Percentiles rank a stretch among this genome's conserved stretches.
Conservation (phyloP, 345 rosid genomes). For the Moricandia moricandioides region DNA sequence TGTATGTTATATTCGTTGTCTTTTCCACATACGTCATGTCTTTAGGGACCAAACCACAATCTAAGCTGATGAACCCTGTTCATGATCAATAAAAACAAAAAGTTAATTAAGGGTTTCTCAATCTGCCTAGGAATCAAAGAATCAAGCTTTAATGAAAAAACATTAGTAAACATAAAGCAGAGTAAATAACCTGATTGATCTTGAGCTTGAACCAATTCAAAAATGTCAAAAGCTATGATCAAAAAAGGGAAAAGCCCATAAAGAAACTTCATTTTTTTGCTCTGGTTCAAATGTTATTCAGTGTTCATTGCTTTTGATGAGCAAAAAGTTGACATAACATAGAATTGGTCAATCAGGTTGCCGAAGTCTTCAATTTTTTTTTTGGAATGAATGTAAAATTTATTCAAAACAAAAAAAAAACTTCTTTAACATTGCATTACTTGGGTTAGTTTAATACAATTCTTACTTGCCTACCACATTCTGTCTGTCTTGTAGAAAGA, state of each 20-base stretch:
- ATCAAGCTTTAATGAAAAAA: background rate
- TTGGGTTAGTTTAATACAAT: too few species aligned
- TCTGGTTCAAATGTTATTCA: background rate
- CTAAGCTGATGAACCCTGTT: slow-evolving; percentile 35
- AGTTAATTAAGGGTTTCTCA: background rate
- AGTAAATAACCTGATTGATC: slow-evolving; percentile 26
- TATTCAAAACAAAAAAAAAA: too few species aligned
- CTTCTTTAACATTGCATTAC: too few species aligned
- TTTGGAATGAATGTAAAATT: too few species aligned
- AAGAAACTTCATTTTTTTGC: slow-evolving; percentile 7
- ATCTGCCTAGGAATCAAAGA: background rate
- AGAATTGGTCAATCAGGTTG: slow-evolving; percentile 18
- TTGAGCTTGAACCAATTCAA: slow-evolving; percentile 23
- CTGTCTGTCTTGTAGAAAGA: too few species aligned
- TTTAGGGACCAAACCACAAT: slow-evolving; percentile 29
- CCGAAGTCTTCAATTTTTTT: too few species aligned
- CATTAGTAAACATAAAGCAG: background rate
- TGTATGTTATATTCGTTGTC: slow-evolving; percentile 21
- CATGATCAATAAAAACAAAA: background rate
- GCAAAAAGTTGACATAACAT: background rate
- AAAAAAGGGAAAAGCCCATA: background rate
- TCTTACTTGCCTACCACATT: too few species aligned
- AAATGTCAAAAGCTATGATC: background rate
- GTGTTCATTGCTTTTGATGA: slow-evolving; percentile 1
- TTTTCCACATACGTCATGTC: background rate